Percentiles rank a stretch among this genome's conserved stretches.
These are phyloP conservation scores for Geosmithia morbida DNA, from an alignment of 2,329 filamentous ascomycete species.

Conservation along the genomic window DNA sequence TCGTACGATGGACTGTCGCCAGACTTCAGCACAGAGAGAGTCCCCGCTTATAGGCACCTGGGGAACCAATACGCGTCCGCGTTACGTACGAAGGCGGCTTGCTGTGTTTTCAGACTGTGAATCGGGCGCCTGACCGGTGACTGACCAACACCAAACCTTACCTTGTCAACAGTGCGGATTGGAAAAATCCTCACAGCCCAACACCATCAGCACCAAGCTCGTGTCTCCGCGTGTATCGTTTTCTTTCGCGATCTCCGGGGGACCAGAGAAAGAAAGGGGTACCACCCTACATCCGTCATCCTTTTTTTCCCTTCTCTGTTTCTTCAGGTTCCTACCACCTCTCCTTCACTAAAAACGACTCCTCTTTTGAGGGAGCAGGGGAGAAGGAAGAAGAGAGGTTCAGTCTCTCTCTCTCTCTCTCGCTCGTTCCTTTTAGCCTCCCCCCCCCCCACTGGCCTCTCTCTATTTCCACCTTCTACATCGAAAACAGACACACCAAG, in stretches of 20 bases:
- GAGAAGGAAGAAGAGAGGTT: background rate
- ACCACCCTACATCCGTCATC: background rate
- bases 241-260: background rate
- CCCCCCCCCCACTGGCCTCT: constrained; percentile 2
- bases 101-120: constrained; percentile 8
- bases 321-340: background rate
- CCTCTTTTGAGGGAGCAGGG: background rate
- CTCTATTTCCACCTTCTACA: constrained; percentile 3
- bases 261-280: background rate
- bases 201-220: constrained; percentile 3
- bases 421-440: background rate
- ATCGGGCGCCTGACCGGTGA: constrained; percentile 13
- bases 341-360: background rate
- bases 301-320: background rate
- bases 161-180: constrained; percentile 25
- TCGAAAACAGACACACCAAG: constrained; percentile 6
- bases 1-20: too few species aligned
- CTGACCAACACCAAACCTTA: constrained; percentile 25
- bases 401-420: background rate
- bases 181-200: constrained; percentile 24
- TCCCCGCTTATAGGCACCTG: too few species aligned
- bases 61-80: too few species aligned
- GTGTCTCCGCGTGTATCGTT: background rate
- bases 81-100: too few species aligned
- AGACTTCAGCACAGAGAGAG: too few species aligned